Conservation (phyloP, 2,329 filamentous ascomycete genomes). For the Alternaria atra region DNA sequence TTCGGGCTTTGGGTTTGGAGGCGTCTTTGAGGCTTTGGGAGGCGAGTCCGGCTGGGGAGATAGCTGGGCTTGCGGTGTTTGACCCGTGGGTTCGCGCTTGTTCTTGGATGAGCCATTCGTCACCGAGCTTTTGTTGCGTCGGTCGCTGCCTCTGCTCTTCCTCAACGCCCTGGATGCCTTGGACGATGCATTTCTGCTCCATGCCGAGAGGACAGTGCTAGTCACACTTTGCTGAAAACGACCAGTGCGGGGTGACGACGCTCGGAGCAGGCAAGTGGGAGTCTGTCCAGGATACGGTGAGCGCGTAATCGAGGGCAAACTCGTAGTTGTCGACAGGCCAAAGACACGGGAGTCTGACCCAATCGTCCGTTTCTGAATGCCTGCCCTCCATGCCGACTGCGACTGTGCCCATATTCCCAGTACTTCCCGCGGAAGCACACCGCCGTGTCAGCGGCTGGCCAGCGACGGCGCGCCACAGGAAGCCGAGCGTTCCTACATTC, state of each 20-base stretch:
- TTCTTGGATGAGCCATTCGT: constrained; percentile 37
- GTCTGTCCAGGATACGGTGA: constrained; percentile 23
- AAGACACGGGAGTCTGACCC: constrained; percentile 16
- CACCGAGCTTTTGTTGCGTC: constrained; percentile 51
- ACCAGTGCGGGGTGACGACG: constrained; percentile 9
- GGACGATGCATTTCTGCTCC: constrained; percentile 41
- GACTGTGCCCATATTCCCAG: constrained; percentile 14
- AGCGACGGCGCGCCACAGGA: constrained; percentile 43
- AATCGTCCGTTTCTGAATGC: constrained; percentile 19
- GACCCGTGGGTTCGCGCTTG: constrained; percentile 22
- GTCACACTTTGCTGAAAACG: constrained; percentile 33
- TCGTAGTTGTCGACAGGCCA: constrained; percentile 5
- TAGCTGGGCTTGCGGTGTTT: constrained; percentile 45
- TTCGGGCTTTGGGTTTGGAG: constrained; percentile 34
- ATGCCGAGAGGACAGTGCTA: constrained; percentile 39
- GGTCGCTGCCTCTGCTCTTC: constrained; percentile 25
- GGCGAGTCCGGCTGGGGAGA: constrained; percentile 42
- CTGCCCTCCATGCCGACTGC: constrained; percentile 14
- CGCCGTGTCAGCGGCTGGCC: constrained; percentile 35
- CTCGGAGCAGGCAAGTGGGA: constrained; percentile 21
- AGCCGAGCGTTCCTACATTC: constrained; percentile 52
- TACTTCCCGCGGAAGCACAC: constrained; percentile 26
- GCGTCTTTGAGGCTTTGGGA: constrained; percentile 30
- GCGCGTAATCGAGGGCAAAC: constrained; percentile 9
- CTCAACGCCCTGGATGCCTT: constrained; percentile 27